Percentiles rank a stretch among this genome's conserved stretches.
These are phyloP conservation scores for Amyloporia xantha DNA, from an alignment of 768 basidiomycete genomes.

Conservation along the genomic window DNA sequence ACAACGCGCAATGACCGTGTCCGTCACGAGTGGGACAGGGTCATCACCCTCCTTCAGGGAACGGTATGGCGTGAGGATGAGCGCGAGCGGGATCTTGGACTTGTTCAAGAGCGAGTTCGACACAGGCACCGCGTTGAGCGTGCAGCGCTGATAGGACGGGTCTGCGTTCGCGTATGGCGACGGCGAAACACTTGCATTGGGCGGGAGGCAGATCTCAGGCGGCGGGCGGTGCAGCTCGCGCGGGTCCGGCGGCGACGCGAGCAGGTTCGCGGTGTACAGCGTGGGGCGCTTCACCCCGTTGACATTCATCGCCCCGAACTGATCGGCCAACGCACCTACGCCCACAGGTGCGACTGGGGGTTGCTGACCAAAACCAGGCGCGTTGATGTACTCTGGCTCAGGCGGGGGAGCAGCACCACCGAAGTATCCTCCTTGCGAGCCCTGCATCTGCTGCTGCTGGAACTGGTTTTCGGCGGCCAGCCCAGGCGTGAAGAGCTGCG, in stretches of 20 bases:
- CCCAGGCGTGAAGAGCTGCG: conserved; percentile 84
- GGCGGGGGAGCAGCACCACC: conserved; percentile 28
- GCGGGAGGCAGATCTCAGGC: conserved; percentile 85
- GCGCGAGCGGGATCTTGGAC: conserved; percentile 83
- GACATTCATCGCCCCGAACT: conserved; percentile 88
- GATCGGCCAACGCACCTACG: conserved; percentile 64
- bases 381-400: conserved; percentile 39
- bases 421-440: conserved; percentile 34
- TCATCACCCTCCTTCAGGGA: conserved; percentile 78
- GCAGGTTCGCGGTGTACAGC: conserved; percentile 83
- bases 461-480: conserved; percentile 66
- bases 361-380: conserved; percentile 38
- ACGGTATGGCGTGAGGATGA: conserved; percentile 88
- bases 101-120: conserved; percentile 83
- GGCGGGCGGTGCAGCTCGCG: conserved; percentile 74
- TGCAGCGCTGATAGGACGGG: conserved; percentile 85
- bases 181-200: conserved; percentile 73
- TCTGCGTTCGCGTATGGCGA: conserved; percentile 80
- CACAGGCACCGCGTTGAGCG: conserved; percentile 89
- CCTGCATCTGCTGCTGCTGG: conserved; percentile 45
- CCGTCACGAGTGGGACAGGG: conserved; percentile 82
- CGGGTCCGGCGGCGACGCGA: conserved; percentile 90
- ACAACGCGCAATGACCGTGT: conserved; percentile 94
- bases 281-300: conserved; percentile 70
- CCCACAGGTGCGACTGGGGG: conserved; percentile 32